A percentile compares a stretch with the other conserved stretches of the same genome.
Evolutionary conservation across 2,329 filamentous ascomycete genomes (phyloP).

Genomic region (Alternaria sp.): DNA sequence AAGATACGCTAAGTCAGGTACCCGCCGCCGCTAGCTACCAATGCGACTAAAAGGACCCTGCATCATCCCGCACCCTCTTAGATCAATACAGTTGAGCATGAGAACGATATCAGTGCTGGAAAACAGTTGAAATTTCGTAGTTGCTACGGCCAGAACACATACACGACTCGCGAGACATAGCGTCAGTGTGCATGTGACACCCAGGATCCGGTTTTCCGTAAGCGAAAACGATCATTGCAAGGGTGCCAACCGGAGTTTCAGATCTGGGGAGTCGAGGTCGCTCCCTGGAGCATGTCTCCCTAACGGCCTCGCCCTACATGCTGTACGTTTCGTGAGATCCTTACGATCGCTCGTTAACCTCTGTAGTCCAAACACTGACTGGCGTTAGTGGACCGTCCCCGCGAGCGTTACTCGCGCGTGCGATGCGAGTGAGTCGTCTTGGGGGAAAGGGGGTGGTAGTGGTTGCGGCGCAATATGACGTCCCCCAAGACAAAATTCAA

Average conservation of each 20-base stretch:
- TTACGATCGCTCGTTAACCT: background rate
- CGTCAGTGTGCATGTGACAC: conserved; percentile 19
- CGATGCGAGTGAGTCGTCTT: background rate
- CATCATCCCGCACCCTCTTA: background rate
- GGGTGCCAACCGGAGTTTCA: conserved; percentile 8
- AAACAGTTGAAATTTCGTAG: background rate
- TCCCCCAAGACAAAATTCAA: conserved; percentile 29
- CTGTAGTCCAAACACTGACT: background rate
- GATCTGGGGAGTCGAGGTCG: conserved; percentile 2
- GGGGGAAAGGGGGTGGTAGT: conserved; percentile 23
- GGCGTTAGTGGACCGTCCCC: background rate
- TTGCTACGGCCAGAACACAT: background rate
- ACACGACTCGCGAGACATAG: conserved; percentile 2
- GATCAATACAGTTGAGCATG: background rate
- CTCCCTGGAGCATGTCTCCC: conserved; percentile 1
- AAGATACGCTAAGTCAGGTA: background rate
- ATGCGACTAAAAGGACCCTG: background rate
- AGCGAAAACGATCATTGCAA: conserved; percentile 21
- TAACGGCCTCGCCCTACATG: background rate
- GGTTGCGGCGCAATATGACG: conserved; percentile 24
- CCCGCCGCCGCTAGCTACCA: background rate
- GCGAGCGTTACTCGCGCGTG: background rate
- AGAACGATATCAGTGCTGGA: background rate
- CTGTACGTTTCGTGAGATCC: conserved; percentile 3
- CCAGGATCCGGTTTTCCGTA: conserved; percentile 10